Percentiles rank a stretch among this genome's conserved stretches.
phyloP scores from a whole-genome alignment of 345 rosid species.

The Eucalyptus caleyi region DNA sequence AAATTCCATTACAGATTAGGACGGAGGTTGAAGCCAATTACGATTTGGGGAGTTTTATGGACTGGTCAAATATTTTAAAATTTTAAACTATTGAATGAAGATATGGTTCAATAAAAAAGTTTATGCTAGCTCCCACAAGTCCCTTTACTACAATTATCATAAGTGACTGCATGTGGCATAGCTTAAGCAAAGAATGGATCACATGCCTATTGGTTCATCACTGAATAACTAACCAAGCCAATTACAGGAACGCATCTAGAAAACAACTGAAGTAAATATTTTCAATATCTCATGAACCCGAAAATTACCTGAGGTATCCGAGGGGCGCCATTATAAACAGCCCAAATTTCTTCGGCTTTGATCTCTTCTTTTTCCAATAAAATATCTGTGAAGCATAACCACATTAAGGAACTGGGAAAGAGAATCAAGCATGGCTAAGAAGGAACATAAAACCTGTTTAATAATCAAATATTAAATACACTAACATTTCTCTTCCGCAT shows the following conservation, averaged over 20 bases:
- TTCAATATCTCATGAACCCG: neutral
- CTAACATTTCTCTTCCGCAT: neutral
- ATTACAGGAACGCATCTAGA: neutral
- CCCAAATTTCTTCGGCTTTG: conserved; percentile 80
- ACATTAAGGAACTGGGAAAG: neutral
- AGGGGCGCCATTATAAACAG: conserved; percentile 54
- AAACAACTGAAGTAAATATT: neutral
- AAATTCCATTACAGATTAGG: neutral
- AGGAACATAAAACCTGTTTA: neutral
- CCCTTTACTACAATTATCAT: neutral
- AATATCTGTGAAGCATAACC: conserved; percentile 36
- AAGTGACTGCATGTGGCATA: neutral
- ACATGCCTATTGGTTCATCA: neutral
- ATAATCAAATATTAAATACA: neutral
- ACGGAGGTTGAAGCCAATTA: neutral
- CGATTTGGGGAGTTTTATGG: neutral
- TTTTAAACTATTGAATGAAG: neutral
- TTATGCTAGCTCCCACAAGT: neutral
- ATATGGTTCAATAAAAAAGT: neutral
- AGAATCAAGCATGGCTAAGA: neutral
- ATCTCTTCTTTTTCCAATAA: conserved; percentile 72
- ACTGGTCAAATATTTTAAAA: neutral
- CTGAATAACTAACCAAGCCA: neutral
- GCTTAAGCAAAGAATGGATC: neutral
- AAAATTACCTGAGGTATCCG: conserved; percentile 62